These are phyloP conservation scores for Penicillium sumatraense DNA, from an alignment of 2,329 filamentous ascomycete genomes.

Conservation along the genomic window DNA sequence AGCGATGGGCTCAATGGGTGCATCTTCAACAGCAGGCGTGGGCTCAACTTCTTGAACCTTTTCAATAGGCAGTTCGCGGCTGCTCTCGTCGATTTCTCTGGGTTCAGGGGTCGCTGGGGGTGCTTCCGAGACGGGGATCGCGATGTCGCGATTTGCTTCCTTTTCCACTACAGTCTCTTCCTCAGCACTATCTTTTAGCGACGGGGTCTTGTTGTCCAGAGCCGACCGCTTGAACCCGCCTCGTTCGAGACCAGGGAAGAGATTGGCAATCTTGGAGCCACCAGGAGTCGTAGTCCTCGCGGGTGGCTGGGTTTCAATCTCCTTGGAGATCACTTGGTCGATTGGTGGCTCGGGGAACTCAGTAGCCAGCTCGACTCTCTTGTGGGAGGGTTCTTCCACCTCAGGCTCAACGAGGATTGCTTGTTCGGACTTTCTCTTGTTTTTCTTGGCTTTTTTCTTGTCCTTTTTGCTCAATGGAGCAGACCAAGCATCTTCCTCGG, in stretches of 20 bases:
- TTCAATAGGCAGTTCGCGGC: conserved; percentile 11
- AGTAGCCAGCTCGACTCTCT: conserved; percentile 11
- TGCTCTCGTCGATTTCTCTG: conserved; percentile 49
- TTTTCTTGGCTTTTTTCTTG: conserved; percentile 35
- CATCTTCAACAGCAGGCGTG: conserved; percentile 6
- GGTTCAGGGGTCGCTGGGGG: conserved; percentile 38
- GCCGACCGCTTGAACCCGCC: conserved; percentile 34
- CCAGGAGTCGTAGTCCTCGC: conserved; percentile 24
- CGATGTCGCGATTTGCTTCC: conserved; percentile 49
- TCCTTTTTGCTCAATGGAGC: conserved; percentile 30
- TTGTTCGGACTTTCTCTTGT: conserved; percentile 33
- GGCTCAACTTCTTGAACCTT: conserved; percentile 11
- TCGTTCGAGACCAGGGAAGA: conserved; percentile 43
- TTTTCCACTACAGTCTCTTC: conserved; percentile 39
- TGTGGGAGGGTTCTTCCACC: conserved; percentile 12
- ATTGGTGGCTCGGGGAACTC: neutral
- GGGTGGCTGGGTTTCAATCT: conserved; percentile 25
- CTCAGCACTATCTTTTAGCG: conserved; percentile 46
- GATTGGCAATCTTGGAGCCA: conserved; percentile 35
- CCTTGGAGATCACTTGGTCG: conserved; percentile 20
- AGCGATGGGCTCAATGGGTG: conserved; percentile 1
- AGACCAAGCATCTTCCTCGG: conserved; percentile 17
- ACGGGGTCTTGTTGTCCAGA: conserved; percentile 24
- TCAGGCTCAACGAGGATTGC: conserved; percentile 12
- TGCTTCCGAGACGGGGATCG: conserved; percentile 51